Base-by-base conservation (phyloP, 176 grass and related monocot species). In the Luzula sylvatica region DNA sequence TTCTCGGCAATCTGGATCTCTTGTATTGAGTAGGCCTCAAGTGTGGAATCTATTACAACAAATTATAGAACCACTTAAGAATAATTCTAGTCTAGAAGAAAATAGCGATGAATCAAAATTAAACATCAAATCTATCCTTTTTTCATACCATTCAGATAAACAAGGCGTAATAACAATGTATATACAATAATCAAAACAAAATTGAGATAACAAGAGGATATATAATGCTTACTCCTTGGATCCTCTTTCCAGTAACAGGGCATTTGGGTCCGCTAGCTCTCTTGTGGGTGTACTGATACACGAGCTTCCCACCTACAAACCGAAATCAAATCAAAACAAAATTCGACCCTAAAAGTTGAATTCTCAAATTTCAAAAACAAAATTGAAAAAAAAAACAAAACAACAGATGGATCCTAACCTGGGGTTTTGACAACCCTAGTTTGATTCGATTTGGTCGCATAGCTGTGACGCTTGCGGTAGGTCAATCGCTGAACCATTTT, bases 371-470 rank as follows among this genome's bases (percentile, higher is more conserved):
- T 8, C 28, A 12, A 38, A 30, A 13, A 55, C 16, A 51, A 17
- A 28, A 17, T 0, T 3, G 0, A 20, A 1, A 38, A 55, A 28
- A 26, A 32, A 6, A 23, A 8, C 30, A 35, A 35, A 35, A 7
- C 30, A 49, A 28, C 21, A 17, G 47, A 18, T 38, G n/a, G 46
- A 45, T 53, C 51, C 20, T 11, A 6, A 87, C 88, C 88, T 61
- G 83, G 88, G 51, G 88, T 94, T 74, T 94, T 94, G 40, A 94
- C 88, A 52, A 94, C 88, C 75, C 88, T 59, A 21, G 83, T 94
- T 70, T 87, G 88, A 72, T 94, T 94, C 53, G 88, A 94, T 68
- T 87, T 94, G 41, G 88, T 94, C 72, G 88, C 88, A 65, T 87
- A 94, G 83, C 88, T 87, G 44, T 94, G 88, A 68, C 88, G 47